Evolutionary conservation across 2,329 filamentous ascomycete genomes (phyloP).

Genomic region (Neofusicoccum sp.): DNA sequence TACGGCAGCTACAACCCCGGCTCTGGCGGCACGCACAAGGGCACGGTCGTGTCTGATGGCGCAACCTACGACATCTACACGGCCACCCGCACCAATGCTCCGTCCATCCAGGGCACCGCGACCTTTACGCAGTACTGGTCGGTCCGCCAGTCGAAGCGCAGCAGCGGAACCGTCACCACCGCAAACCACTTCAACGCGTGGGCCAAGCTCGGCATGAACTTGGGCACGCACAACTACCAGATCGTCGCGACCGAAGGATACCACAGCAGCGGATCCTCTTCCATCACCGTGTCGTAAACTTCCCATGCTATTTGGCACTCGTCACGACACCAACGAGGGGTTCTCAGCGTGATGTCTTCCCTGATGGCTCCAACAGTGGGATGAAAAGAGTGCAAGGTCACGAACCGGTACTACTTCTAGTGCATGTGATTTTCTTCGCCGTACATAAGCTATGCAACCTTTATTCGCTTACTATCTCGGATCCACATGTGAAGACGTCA

Average conservation of each 20-base stretch:
- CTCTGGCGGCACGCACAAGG: constrained; percentile 49
- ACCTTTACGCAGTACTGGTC: constrained; percentile 58
- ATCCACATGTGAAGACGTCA: too few species aligned
- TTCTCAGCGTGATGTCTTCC: too few species aligned
- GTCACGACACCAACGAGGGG: too few species aligned
- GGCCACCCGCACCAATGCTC: constrained; percentile 51
- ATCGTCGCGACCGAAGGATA: constrained; percentile 58
- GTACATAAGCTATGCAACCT: too few species aligned
- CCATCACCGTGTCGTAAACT: constrained; percentile 44
- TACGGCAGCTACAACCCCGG: constrained; percentile 52
- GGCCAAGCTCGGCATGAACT: constrained; percentile 46
- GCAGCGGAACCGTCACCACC: constrained; percentile 51
- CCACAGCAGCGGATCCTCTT: constrained; percentile 48
- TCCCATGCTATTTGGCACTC: too few species aligned
- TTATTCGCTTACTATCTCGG: too few species aligned
- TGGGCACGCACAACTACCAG: constrained; percentile 53
- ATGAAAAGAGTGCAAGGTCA: too few species aligned
- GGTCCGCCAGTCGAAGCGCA: constrained; percentile 50
- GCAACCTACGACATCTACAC: constrained; percentile 54
- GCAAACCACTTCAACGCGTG: constrained; percentile 56
- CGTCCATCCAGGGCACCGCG: constrained; percentile 53
- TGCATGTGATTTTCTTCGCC: too few species aligned
- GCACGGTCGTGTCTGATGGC: constrained; percentile 52
- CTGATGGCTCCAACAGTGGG: too few species aligned
- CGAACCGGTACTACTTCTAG: too few species aligned